Evolutionary conservation across 805 yeast genomes (phyloP), one percentile per base, ranked within the genome.

Genomic region (Metschnikowia matae): DNA sequence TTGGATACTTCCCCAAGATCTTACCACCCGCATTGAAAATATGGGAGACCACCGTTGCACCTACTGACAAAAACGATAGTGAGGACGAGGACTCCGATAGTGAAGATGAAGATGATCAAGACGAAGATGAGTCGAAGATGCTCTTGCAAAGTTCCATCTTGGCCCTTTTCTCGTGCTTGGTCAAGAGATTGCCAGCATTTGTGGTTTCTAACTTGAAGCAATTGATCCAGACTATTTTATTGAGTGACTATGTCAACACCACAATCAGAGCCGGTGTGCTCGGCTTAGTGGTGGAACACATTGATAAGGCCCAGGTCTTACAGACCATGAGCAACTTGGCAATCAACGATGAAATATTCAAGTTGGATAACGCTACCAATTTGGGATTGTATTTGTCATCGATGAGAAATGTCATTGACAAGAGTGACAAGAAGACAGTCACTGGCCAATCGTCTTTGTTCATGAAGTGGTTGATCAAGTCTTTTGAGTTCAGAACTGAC

Each of bases 151-250:
- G 88, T 14, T 81, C 97, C 0, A 77, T 85, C 14, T 68, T 89
- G 51, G 79, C 89, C 34, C 72, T 92, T 41, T 75, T 88, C 49
- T 83, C 96, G 5, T 80, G 90, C 40, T 74, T 89, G 61, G 71
- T 91, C 45, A 88, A 85, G 67, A 83, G 88, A 58, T 83, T 94
- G 56, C 97, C 99, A 34, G 84, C 87, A 10, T 92, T 92, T 63
- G 78, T 92, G 68, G 73, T 81, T 39, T 82, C 92, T 3, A 83
- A 82, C 57, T 71, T 89, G 60, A 78, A 75, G 47, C 82, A 82
- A 34, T 79, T 89, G 40, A 69, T 91, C 46, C 69, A 72, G 43
- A 73, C 84, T 4, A 70, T 87, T 29, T 78, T 87, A 54, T 71
- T 69, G 46, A 81, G 88, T 32, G 74, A 77, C 44, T 73, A 69